These are phyloP conservation scores for Aegilops sharonensis DNA, from an alignment of 176 grass and related monocot species.

Conservation along the genomic window DNA sequence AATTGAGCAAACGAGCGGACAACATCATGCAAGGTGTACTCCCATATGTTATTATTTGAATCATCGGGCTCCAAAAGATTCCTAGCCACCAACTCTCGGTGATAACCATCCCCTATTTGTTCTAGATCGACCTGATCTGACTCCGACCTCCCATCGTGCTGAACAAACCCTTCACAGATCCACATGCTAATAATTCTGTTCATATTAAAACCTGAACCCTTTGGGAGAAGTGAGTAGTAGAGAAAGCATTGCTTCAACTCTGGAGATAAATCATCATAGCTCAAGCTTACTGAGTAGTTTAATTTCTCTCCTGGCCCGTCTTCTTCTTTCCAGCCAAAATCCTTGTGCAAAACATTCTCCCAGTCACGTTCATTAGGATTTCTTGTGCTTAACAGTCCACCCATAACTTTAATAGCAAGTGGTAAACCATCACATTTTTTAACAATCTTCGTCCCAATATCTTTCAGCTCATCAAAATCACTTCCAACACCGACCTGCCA, in stretches of 20 bases:
- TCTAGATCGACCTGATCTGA: not conserved
- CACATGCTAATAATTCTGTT: not conserved
- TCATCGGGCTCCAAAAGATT: not conserved
- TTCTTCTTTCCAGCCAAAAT: not conserved
- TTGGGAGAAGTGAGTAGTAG: not conserved
- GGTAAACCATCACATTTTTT: not conserved
- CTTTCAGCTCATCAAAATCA: not conserved
- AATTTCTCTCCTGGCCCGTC: not conserved
- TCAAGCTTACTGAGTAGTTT: not conserved
- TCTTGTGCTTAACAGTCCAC: not conserved
- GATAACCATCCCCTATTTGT: not conserved
- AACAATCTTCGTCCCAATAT: not conserved
- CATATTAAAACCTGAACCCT: fast-evolving
- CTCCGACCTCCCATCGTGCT: not conserved
- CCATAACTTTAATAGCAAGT: not conserved
- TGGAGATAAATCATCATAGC: not conserved
- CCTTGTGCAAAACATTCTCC: not conserved
- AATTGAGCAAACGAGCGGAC: slow-evolving; percentile 4
- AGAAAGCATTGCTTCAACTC: not conserved
- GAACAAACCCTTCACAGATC: slow-evolving; percentile 12
- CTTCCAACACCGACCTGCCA: not conserved
- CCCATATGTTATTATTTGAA: too few relatives aligned
- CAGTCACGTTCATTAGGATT: not conserved
- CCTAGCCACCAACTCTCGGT: not conserved
- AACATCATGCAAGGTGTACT: not conserved